These are phyloP conservation scores for Aspergillus alliaceus DNA, from an alignment of 2,329 filamentous ascomycete genomes.

Conservation along the genomic window DNA sequence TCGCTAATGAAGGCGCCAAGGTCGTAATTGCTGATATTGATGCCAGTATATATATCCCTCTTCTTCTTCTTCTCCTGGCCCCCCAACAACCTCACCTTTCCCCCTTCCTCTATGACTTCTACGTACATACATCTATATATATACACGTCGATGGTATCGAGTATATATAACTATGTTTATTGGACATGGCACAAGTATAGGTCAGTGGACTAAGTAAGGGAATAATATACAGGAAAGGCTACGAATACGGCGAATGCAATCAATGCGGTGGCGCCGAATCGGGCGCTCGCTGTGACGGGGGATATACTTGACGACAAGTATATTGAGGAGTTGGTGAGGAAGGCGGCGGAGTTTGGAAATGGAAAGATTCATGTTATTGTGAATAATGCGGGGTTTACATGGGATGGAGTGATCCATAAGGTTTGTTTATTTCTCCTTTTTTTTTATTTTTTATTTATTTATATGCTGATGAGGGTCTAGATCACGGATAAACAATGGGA, in stretches of 20 bases:
- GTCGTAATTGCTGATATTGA: conserved; percentile 85
- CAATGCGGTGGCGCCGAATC: conserved; percentile 61
- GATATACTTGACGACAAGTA: conserved; percentile 74
- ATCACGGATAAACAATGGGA: conserved; percentile 92
- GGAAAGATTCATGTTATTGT: conserved; percentile 91
- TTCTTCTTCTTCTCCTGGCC: neutral
- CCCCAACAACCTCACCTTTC: too few species aligned
- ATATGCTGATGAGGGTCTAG: conserved; percentile 29
- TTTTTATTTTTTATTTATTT: neutral
- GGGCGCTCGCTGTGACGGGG: conserved; percentile 71
- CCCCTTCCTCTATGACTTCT: neutral
- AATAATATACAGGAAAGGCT: conserved; percentile 63
- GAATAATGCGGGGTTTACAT: conserved; percentile 90
- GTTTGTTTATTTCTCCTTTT: conserved; percentile 29
- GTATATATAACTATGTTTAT: too few species aligned
- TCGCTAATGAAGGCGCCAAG: conserved; percentile 84
- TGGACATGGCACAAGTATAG: too few species aligned
- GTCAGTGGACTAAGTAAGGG: too few species aligned
- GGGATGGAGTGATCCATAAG: conserved; percentile 91
- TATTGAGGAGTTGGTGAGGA: conserved; percentile 69
- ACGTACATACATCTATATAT: neutral
- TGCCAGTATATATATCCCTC: conserved; percentile 50
- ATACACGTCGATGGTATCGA: too few species aligned
- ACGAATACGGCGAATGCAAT: conserved; percentile 68
- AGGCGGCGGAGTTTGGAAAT: conserved; percentile 74